These are phyloP conservation scores for Xenosphaeropsis pyriputrescens DNA, from an alignment of 2,329 filamentous ascomycete genomes.

Conservation along the genomic window DNA sequence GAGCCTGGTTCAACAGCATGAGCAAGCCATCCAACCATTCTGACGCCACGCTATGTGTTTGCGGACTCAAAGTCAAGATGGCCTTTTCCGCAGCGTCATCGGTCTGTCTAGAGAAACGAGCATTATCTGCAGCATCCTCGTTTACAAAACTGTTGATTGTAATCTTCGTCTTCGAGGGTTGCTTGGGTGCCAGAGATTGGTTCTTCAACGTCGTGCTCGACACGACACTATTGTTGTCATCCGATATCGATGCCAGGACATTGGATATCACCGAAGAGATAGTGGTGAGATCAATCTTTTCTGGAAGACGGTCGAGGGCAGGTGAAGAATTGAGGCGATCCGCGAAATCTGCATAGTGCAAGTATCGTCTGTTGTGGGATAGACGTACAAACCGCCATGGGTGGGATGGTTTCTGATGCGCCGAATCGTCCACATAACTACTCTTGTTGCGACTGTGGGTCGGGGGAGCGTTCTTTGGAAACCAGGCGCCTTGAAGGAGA, in stretches of 20 bases:
- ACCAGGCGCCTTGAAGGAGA: constrained; percentile 82
- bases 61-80: constrained; percentile 70
- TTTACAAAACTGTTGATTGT: constrained; percentile 67
- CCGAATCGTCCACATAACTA: constrained; percentile 22
- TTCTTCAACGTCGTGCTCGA: constrained; percentile 25
- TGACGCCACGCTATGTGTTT: constrained; percentile 69
- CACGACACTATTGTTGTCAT: constrained; percentile 30
- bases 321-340: constrained; percentile 49
- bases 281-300: constrained; percentile 75
- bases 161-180: constrained; percentile 58
- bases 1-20: constrained; percentile 88
- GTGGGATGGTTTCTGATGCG: constrained; percentile 5
- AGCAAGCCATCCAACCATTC: constrained; percentile 95
- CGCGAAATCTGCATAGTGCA: constrained; percentile 82
- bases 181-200: constrained; percentile 3
- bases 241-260: constrained; percentile 34
- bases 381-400: constrained; percentile 72
- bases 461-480: constrained; percentile 28
- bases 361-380: constrained; percentile 77
- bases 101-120: constrained; percentile 1
- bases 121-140: constrained; percentile 12
- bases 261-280: constrained; percentile 93
- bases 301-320: constrained; percentile 54
- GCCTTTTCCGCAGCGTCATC: constrained; percentile 45
- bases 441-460: constrained; percentile 23